Base-by-base conservation (phyloP, 768 basidiomycete genomes). In the Lactifluus subvellereus region DNA sequence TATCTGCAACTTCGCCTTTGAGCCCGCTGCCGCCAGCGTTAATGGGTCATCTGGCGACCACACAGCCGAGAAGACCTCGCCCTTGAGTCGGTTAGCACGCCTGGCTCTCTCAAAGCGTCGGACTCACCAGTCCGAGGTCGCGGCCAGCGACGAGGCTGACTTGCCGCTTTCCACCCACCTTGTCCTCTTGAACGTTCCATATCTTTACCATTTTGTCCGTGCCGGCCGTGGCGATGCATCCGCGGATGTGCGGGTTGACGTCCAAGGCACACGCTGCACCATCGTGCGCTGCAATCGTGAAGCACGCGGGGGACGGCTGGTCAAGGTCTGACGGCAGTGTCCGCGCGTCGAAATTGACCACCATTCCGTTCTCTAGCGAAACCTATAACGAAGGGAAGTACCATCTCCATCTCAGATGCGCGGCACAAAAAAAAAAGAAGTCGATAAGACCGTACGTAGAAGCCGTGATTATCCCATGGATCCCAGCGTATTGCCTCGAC, bases 401-500 rank as follows among this genome's bases (percentile, higher is more conserved):
- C 16, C 13, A 42, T 9, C 33, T 16, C 13, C 32, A 7, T 5
- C 32, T 37, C 37, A 51, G n/a, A 58, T 11, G 3, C 10, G n/a
- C 6, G 30, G n/a, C 45, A 27, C 27, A 27, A 20, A 51, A 37
- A 51, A 0, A 35, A 14, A 43, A 58, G 27, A 51, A 53, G 8
- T 37, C 58, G 42, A 9, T 57, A 54, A 37, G 5, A 13, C 74
- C 89, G 66, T 66, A 94, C 94, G 71, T 91, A 97, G 77, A 97
- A 96, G 2, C 83, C 83, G 65, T 87, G 83, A 6, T 81, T 80
- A 59, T 96, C 91, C 91, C 92, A 97, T 54, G 94, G 95, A 75
- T 99, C 96, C 96, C 97, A 99, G 66, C 87, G 77, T 45, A 98
- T 74, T 43, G 90, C 89, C 75, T 99, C 97, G 18, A 98, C 94